These are phyloP conservation scores for Alliaria petiolata DNA, from an alignment of 345 rosid species.

Conservation along the genomic window DNA sequence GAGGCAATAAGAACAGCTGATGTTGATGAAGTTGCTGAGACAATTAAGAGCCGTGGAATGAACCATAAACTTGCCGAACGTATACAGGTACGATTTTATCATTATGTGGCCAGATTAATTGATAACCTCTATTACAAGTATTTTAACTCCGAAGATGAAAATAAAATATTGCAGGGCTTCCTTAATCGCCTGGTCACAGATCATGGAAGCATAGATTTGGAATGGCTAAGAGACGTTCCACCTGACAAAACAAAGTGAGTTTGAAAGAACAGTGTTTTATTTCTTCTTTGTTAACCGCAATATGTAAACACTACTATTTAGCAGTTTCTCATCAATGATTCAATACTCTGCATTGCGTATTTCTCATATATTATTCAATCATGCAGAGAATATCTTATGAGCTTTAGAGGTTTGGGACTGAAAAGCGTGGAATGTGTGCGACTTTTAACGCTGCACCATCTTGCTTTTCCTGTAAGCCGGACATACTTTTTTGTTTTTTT, in stretches of 20 bases:
- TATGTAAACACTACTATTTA: not conserved
- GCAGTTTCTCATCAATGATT: not conserved
- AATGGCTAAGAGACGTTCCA: constrained; percentile 96
- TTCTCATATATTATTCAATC: constrained; percentile 19
- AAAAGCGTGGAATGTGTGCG: constrained; percentile 99
- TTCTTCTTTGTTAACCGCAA: too few species aligned
- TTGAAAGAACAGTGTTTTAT: too few species aligned
- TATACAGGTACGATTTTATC: constrained; percentile 55
- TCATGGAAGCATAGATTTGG: constrained; percentile 79
- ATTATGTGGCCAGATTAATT: not conserved
- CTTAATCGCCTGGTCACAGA: constrained; percentile 65
- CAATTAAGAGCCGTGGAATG: constrained; percentile 90
- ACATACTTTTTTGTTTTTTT: not conserved
- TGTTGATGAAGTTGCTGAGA: constrained; percentile 55
- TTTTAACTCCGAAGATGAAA: constrained; percentile 20
- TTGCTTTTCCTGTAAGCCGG: constrained; percentile 90
- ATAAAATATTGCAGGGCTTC: constrained; percentile 73
- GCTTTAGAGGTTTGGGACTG: constrained; percentile 79
- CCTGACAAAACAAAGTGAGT: constrained; percentile 90
- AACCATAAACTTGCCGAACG: constrained; percentile 83
- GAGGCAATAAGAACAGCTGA: constrained; percentile 70
- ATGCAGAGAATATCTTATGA: constrained; percentile 80
- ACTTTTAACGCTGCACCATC: constrained; percentile 92
- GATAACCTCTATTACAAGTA: not conserved
- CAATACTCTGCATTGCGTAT: not conserved